Conservation (phyloP, 805 yeast genomes). For the Yarrowia sp. region DNA sequence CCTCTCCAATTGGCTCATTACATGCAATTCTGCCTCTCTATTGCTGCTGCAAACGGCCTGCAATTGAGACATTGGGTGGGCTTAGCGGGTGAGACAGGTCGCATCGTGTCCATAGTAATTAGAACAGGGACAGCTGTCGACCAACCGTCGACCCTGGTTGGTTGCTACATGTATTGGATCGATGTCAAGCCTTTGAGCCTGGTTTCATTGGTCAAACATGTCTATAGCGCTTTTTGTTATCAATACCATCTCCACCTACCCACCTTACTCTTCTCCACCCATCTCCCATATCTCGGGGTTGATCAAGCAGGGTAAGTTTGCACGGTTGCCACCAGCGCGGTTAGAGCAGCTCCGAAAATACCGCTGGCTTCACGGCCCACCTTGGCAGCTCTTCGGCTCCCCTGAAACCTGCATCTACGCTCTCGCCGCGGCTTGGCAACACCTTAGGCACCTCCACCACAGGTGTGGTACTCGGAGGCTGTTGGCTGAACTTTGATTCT, state of each 20-base stretch:
- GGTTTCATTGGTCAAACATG: background rate
- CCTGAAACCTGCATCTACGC: conserved; percentile 5
- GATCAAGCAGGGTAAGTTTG: background rate
- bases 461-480: background rate
- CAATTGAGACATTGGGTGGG: conserved; percentile 2
- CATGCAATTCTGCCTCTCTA: background rate
- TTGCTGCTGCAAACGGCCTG: background rate
- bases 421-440: background rate
- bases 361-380: background rate
- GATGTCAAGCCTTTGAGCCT: too few species aligned
- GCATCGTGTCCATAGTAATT: too few species aligned
- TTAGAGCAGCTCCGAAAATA: background rate
- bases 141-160: background rate
- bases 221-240: background rate
- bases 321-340: background rate
- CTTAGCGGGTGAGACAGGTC: conserved; percentile 2
- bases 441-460: conserved; percentile 2
- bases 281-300: background rate
- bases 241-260: background rate
- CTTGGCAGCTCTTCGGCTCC: background rate
- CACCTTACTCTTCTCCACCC: background rate
- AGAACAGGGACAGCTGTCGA: background rate
- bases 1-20: background rate
- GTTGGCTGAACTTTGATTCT: background rate
- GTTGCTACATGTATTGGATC: background rate